These are phyloP conservation scores for Kwoniella bestiolae DNA, from an alignment of 768 basidiomycete species.

Conservation along the genomic window DNA sequence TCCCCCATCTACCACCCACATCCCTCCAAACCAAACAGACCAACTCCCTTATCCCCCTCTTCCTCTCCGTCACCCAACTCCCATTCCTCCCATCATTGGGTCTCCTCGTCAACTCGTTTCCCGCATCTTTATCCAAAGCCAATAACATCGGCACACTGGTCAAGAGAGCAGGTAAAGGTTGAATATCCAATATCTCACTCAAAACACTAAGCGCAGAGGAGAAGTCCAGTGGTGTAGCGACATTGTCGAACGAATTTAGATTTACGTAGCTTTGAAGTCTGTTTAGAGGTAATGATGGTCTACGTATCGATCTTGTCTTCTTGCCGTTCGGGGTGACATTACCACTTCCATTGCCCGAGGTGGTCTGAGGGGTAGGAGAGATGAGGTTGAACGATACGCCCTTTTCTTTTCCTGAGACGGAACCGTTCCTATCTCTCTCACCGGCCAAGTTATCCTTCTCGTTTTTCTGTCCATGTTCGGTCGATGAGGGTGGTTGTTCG, in stretches of 20 bases:
- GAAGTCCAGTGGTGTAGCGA: conserved; percentile 76
- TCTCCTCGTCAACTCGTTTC: conserved; percentile 54
- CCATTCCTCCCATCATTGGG: conserved; percentile 46
- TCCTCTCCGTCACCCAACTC: conserved; percentile 60
- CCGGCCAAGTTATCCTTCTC: neutral
- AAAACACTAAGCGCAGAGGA: conserved; percentile 72
- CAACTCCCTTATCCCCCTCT: conserved; percentile 66
- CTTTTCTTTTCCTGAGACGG: conserved; percentile 19
- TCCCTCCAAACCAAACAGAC: conserved; percentile 69
- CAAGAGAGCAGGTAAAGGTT: conserved; percentile 76
- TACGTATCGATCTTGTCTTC: conserved; percentile 23
- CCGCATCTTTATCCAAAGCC: conserved; percentile 67
- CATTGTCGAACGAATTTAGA: conserved; percentile 40
- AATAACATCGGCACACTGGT: conserved; percentile 84
- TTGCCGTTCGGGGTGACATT: conserved; percentile 16
- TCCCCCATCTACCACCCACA: conserved; percentile 74
- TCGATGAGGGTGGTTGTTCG: neutral
- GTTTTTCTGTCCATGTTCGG: neutral
- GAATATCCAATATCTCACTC: conserved; percentile 67
- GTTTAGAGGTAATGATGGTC: conserved; percentile 52
- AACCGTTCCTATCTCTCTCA: conserved; percentile 2
- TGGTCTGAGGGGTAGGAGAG: conserved; percentile 37
- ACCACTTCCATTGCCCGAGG: conserved; percentile 20
- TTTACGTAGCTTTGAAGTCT: conserved; percentile 34
- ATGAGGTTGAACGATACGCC: conserved; percentile 48